Evolutionary conservation across 345 rosid species (phyloP).

Genomic region (Rhizophora apiculata): DNA sequence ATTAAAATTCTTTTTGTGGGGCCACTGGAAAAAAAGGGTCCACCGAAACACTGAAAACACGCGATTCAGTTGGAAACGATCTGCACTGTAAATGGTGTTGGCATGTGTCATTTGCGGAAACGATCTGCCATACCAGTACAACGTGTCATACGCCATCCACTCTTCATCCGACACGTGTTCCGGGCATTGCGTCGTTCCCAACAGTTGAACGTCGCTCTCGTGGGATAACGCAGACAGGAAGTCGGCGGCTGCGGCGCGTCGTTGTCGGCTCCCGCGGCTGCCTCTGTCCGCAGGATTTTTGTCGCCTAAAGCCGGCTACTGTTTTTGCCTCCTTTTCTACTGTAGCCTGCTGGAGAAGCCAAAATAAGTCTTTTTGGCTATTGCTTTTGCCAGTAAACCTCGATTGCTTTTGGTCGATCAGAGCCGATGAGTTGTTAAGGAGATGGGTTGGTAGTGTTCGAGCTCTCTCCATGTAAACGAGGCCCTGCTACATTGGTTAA

Average conservation of each 20-base stretch:
- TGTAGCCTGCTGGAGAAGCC: not conserved
- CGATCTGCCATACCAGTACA: slow-evolving; percentile 8
- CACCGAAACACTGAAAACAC: no score
- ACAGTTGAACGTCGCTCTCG: slow-evolving; percentile 47
- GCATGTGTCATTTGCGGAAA: slow-evolving; percentile 32
- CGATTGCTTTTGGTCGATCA: not conserved
- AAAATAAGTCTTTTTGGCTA: not conserved
- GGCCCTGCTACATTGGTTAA: not conserved
- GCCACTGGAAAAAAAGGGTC: no score
- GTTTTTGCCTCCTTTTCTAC: slow-evolving; percentile 5
- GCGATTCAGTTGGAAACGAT: no score
- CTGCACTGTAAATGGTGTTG: slow-evolving; percentile 12
- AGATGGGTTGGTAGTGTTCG: not conserved
- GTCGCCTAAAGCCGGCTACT: slow-evolving; percentile 25
- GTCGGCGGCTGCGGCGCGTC: slow-evolving; percentile 61
- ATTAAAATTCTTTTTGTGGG: no score
- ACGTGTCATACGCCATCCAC: slow-evolving; percentile 3
- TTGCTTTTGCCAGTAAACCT: not conserved
- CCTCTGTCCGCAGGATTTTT: slow-evolving; percentile 26
- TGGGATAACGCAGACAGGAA: slow-evolving; percentile 30
- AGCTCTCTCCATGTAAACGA: not conserved
- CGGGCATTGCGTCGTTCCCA: not conserved
- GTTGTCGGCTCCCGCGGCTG: slow-evolving; percentile 41
- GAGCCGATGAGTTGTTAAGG: not conserved
- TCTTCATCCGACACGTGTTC: slow-evolving; percentile 6